Base-by-base conservation (phyloP, 805 yeast genomes). In the Monosporozyma aerobia region DNA sequence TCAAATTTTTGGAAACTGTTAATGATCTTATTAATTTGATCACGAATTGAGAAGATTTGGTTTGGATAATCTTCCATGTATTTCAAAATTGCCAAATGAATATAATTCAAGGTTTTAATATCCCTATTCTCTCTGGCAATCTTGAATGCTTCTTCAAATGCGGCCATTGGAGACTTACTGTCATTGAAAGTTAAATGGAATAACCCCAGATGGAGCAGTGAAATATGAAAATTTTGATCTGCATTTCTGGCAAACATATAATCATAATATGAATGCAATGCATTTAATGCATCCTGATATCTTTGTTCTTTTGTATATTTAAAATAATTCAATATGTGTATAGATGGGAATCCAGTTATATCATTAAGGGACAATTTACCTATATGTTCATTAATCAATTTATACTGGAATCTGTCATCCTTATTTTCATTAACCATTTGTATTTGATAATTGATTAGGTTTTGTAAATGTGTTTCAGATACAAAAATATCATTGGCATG, bases 101-200 rank as follows among this genome's bases (percentile, higher is more conserved):
- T 76, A 58, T 82, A 82, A 29, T 87, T 84, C 44, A 89, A 73
- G 27, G 95, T 87, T 13, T 76, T 73, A 52, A 79, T 75, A 65
- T 90, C 96, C 56, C 82, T 82, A 59, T 85, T 83, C 60, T 90
- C 96, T 58, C 97, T 73, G 0, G 97, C 97, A 2, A 90, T 89
- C 6, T 85, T 75, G 2, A 89, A 85, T 0, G 97, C 94, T 64
- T 90, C 97, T 56, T 85, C 88, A 8, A 89, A 85, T 1, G 95
- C 84, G 57, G 83, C 76, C 13, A 88, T 64, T 0, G 96, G 95
- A 54, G 84, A 84, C 11, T 75, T 76, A 56, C 78, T 77, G 52
- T 82, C 81, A 30, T 82, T 81, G 63, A 85, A 86, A 50, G 77
- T 78, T 23, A 84, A 82, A 57, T 87, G 89, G 43, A 87, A 69